Conservation (phyloP, 2,329 filamentous ascomycete genomes). For the Colletotrichum brevisporum region DNA sequence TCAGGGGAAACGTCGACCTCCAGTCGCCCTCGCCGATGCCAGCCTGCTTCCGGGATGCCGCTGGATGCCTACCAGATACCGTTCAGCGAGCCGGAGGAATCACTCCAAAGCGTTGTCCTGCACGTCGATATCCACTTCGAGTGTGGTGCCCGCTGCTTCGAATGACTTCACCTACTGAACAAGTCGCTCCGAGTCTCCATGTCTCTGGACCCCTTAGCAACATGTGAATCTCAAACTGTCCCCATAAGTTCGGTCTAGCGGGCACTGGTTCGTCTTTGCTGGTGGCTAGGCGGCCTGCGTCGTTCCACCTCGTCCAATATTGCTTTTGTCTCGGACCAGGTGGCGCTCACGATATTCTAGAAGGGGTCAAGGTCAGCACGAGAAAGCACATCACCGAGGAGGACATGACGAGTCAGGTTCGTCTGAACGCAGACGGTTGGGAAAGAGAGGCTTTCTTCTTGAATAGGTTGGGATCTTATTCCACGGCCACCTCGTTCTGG, state of each 20-base stretch:
- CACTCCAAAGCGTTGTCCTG: not conserved
- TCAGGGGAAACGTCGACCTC: not conserved
- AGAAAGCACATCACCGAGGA: conserved; percentile 17
- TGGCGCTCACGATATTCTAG: conserved; percentile 34
- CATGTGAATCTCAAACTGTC: not conserved
- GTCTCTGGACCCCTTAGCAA: conserved; percentile 17
- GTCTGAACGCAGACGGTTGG: not conserved
- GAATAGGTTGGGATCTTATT: conserved; percentile 20
- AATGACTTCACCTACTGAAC: no score
- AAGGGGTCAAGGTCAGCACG: conserved; percentile 24
- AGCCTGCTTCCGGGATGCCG: conserved; percentile 24
- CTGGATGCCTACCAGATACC: conserved; percentile 12
- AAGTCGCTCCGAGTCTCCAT: not conserved
- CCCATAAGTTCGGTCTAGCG: conserved; percentile 21
- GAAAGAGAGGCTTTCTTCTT: conserved; percentile 19
- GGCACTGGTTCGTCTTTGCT: conserved; percentile 13
- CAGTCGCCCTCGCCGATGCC: not conserved
- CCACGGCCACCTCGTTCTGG: conserved; percentile 41
- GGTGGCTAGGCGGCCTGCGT: conserved; percentile 26
- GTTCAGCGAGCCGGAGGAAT: not conserved
- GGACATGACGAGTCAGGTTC: not conserved
- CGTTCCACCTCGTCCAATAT: conserved; percentile 13
- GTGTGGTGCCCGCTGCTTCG: no score
- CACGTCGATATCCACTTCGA: no score
- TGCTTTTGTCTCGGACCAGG: conserved; percentile 28